Base-by-base conservation (phyloP, 164 flowering plant genomes). In the Saururus chinensis region DNA sequence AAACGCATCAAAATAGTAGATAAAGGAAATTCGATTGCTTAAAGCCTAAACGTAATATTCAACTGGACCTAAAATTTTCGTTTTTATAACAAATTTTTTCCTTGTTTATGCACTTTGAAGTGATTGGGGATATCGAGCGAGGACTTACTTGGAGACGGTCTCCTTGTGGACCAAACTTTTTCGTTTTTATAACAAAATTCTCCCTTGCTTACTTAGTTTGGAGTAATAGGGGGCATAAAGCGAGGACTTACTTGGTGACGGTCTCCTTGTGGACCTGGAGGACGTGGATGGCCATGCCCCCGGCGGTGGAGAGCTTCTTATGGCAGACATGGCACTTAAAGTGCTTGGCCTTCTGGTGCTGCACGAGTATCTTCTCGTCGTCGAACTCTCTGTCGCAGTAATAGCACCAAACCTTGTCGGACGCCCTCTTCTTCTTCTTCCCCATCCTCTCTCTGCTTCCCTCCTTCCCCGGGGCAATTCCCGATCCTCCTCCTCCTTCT, bases 341-440 rank as follows among this genome's bases (percentile, higher is more conserved):
- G 80, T 93, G 99, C 75, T 81, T 88, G n/a, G 99, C 99, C 53
- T 90, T 93, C 81, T 93, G 99, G 66, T 93, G 99, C 83, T 93
- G 99, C 1, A 93, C 96, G 56, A 93, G 64, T 21, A 90, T 90
- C 88, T 93, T 90, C 89, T 90, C 99, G 69, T 93, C 99, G 54
- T 93, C 99, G 65, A 93, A 93, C 63, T 90, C 97, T 21, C 99
- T 68, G 63, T 90, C 99, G 80, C 97, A 93, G 75, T 93, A 93
- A 69, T 93, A 93, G 71, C 99, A 93, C 85, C 92, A 93, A 0
- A 90, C 91, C 80, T 89, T 88, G 24, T 75, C 70, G 52, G 80
- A 78, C 59, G 86, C 79, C 82, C 88, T 83, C 95, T 93, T 93
- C 87, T 89, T 92, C 89, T 85, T 92, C 76, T 69, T 70, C 56